Evolutionary conservation across 345 rosid species (phyloP).

Genomic region (Lumnitzera littorea): DNA sequence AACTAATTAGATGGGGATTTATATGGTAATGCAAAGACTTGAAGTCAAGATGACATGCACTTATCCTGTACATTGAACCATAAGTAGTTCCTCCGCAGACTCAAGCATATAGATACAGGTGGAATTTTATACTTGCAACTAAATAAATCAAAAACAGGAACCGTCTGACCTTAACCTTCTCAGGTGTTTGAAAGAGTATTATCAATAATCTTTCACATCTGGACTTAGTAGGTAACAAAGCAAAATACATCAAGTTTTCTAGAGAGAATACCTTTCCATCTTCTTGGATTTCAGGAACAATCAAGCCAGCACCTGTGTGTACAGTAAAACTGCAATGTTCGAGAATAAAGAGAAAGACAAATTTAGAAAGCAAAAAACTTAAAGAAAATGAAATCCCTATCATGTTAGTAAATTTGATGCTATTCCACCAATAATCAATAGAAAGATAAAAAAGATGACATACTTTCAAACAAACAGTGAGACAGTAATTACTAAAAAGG

Average conservation of each 20-base stretch:
- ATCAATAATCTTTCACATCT: neutral
- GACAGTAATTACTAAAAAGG: neutral
- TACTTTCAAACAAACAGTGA: neutral
- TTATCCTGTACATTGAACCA: no score
- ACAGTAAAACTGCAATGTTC: constrained; percentile 50
- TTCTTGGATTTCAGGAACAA: constrained; percentile 81
- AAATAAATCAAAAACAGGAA: no score
- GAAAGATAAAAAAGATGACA: neutral
- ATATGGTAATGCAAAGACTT: no score
- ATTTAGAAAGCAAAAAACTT: neutral
- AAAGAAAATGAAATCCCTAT: neutral
- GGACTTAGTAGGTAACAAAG: neutral
- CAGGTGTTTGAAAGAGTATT: neutral
- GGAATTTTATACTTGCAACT: no score
- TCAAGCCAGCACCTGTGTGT: constrained; percentile 92
- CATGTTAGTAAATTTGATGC: no score
- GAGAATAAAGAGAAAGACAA: neutral
- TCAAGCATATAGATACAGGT: no score
- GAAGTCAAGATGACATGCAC: no score
- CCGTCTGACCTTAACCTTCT: no score
- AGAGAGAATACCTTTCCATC: constrained; percentile 51
- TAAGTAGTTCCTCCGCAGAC: no score
- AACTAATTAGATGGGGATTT: no score
- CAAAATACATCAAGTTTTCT: neutral
- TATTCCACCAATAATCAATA: no score